Percentiles rank a stretch among this genome's conserved stretches.
phyloP scores from a whole-genome alignment of 2,329 filamentous ascomycete genomes.

The Diaporthe ampelina region DNA sequence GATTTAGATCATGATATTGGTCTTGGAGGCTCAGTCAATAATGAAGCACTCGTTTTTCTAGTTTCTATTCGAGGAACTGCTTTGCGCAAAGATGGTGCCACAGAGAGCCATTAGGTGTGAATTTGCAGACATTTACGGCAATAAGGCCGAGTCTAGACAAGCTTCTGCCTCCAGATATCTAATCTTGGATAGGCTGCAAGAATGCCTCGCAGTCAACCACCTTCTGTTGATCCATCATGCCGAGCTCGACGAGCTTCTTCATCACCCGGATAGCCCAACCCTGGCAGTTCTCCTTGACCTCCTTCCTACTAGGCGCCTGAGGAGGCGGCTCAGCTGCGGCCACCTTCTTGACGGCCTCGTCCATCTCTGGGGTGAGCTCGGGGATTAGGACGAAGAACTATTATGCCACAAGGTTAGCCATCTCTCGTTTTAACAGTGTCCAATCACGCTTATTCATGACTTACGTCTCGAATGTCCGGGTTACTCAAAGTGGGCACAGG shows the following conservation, averaged over 20 bases:
- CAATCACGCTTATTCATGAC: neutral
- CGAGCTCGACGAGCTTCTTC: slow-evolving; percentile 8
- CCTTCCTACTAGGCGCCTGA: slow-evolving; percentile 1
- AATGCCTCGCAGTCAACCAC: slow-evolving; percentile 1
- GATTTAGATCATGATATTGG: neutral
- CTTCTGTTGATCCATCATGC: slow-evolving; percentile 2
- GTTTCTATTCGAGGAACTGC: neutral
- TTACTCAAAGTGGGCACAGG: slow-evolving; percentile 5
- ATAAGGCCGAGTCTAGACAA: too few species aligned
- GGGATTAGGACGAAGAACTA: slow-evolving; percentile 1
- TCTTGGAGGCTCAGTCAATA: neutral
- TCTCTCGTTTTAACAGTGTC: too few species aligned
- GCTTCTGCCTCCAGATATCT: neutral
- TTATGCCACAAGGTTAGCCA: neutral
- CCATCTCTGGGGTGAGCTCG: slow-evolving; percentile 11
- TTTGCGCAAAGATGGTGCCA: neutral
- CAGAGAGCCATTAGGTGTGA: too few species aligned
- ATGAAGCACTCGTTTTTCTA: neutral
- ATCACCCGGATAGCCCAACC: slow-evolving; percentile 3
- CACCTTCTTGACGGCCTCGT: neutral
- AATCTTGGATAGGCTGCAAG: neutral
- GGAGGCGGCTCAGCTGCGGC: slow-evolving; percentile 5
- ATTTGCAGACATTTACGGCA: neutral
- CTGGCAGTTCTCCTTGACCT: slow-evolving; percentile 6
- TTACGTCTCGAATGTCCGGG: slow-evolving; percentile 13